Conservation (phyloP, 176 grass and related monocot genomes). For the Oryza punctata region DNA sequence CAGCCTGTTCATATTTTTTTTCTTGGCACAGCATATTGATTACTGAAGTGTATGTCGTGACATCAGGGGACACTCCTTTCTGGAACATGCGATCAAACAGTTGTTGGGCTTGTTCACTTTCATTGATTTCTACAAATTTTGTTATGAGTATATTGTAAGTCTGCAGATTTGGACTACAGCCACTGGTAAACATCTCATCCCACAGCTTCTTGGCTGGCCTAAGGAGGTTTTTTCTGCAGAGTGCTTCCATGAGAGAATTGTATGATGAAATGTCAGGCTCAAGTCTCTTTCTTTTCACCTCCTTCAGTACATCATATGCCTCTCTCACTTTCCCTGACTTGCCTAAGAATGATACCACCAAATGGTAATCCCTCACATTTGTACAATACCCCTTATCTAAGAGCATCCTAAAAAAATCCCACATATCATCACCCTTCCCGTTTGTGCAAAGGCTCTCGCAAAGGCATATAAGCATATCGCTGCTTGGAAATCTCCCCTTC, state of each 20-base stretch:
- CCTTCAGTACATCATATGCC: slow-evolving; percentile 85
- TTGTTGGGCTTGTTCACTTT: slow-evolving; percentile 59
- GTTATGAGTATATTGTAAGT: slow-evolving; percentile 89
- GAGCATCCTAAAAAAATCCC: slow-evolving; percentile 58
- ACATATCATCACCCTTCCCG: slow-evolving; percentile 59
- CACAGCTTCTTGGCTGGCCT: slow-evolving; percentile 92
- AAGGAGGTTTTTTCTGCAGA: slow-evolving; percentile 76
- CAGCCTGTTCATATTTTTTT: slow-evolving; percentile 63
- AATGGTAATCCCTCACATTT: slow-evolving; percentile 51
- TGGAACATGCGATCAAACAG: slow-evolving; percentile 80
- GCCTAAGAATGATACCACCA: slow-evolving; percentile 77
- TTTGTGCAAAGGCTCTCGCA: slow-evolving; percentile 75
- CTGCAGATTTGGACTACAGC: slow-evolving; percentile 69
- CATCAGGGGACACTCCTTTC: slow-evolving; percentile 70
- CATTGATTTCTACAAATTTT: slow-evolving; percentile 69
- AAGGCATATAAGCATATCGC: slow-evolving; percentile 45
- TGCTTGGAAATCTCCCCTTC: slow-evolving; percentile 54
- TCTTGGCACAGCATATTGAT: slow-evolving; percentile 65
- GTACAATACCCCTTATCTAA: slow-evolving; percentile 60
- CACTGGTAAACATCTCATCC: slow-evolving; percentile 94
- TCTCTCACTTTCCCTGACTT: slow-evolving; percentile 88
- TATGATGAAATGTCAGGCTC: slow-evolving; percentile 70
- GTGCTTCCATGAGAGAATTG: slow-evolving; percentile 77
- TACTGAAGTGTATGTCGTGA: slow-evolving; percentile 57
- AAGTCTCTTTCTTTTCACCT: slow-evolving; percentile 67